These are phyloP conservation scores for Russula compacta DNA, from an alignment of 768 basidiomycete genomes.

Conservation along the genomic window DNA sequence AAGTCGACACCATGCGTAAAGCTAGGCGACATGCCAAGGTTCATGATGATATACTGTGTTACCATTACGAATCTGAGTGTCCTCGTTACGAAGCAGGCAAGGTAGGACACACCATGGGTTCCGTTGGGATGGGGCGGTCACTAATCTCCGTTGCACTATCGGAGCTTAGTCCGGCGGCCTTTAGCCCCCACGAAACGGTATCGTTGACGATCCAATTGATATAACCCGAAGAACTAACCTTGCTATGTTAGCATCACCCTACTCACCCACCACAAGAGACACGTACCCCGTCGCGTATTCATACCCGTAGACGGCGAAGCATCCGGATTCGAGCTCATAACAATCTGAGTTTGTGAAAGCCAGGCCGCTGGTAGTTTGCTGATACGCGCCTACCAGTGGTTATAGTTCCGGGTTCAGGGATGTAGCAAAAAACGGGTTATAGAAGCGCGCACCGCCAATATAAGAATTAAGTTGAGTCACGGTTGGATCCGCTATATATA, in stretches of 20 bases:
- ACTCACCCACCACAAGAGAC: slow-evolving; percentile 28
- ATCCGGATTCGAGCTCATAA: slow-evolving; percentile 52
- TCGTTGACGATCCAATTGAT: slow-evolving; percentile 77
- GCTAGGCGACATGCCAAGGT: slow-evolving; percentile 77
- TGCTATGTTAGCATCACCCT: not conserved
- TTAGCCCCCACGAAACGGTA: slow-evolving; percentile 65
- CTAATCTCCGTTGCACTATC: slow-evolving; percentile 53
- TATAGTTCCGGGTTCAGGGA: not conserved
- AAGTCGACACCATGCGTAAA: slow-evolving; percentile 66
- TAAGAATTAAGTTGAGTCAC: slow-evolving; percentile 53
- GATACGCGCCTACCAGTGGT: slow-evolving; percentile 29
- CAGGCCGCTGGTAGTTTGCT: slow-evolving; percentile 73
- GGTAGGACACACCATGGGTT: slow-evolving; percentile 63
- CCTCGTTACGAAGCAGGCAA: not conserved
- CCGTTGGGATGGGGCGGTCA: slow-evolving; percentile 60
- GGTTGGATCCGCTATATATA: slow-evolving; percentile 47
- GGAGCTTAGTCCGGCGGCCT: slow-evolving; percentile 55
- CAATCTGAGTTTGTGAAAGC: slow-evolving; percentile 58
- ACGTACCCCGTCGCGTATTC: slow-evolving; percentile 61
- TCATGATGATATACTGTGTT: slow-evolving; percentile 68
- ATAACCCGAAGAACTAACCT: slow-evolving; percentile 31
- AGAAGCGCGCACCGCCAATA: slow-evolving; percentile 41
- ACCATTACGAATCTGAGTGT: not conserved
- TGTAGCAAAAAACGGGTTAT: not conserved
- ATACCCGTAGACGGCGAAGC: slow-evolving; percentile 74